Evolutionary conservation across 164 flowering plant genomes (phyloP).

Genomic region (Buxus sempervirens): DNA sequence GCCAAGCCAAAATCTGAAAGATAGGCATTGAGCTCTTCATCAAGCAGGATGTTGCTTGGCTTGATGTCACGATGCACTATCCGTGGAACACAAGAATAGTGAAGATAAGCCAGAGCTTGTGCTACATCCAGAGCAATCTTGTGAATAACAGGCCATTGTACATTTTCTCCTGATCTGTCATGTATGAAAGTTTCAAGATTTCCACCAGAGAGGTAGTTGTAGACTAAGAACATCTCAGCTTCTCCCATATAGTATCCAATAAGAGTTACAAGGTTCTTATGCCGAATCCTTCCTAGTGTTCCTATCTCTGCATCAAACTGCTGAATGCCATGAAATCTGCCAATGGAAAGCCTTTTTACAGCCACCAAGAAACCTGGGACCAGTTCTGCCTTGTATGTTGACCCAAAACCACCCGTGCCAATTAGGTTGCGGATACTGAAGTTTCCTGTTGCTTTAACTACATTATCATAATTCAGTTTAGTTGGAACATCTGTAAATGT

Average conservation of each 20-base stretch:
- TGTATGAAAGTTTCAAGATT: constrained; percentile 74
- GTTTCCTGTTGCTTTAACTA: constrained; percentile 63
- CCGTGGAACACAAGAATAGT: constrained; percentile 60
- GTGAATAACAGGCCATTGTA: constrained; percentile 49
- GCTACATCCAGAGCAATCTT: constrained; percentile 67
- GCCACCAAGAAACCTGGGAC: constrained; percentile 61
- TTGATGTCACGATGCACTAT: constrained; percentile 77
- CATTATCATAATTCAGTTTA: constrained; percentile 54
- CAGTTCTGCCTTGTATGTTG: constrained; percentile 74
- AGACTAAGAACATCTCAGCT: constrained; percentile 62
- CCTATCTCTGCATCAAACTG: constrained; percentile 78
- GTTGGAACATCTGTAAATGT: constrained; percentile 52
- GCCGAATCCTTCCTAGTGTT: constrained; percentile 71
- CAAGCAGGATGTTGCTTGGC: constrained; percentile 80
- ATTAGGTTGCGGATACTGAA: constrained; percentile 60
- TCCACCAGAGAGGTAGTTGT: constrained; percentile 77
- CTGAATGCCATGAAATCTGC: constrained; percentile 67
- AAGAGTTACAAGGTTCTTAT: constrained; percentile 70
- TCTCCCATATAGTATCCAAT: constrained; percentile 65
- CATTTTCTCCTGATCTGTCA: constrained; percentile 36
- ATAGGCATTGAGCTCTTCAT: constrained; percentile 63
- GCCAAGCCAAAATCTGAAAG: constrained; percentile 82
- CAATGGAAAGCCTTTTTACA: constrained; percentile 69
- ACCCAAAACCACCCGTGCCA: constrained; percentile 81
- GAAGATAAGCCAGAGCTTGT: constrained; percentile 65